Conservation (phyloP, 495 filamentous ascomycete genomes). For the Bathelium albidoporum region DNA sequence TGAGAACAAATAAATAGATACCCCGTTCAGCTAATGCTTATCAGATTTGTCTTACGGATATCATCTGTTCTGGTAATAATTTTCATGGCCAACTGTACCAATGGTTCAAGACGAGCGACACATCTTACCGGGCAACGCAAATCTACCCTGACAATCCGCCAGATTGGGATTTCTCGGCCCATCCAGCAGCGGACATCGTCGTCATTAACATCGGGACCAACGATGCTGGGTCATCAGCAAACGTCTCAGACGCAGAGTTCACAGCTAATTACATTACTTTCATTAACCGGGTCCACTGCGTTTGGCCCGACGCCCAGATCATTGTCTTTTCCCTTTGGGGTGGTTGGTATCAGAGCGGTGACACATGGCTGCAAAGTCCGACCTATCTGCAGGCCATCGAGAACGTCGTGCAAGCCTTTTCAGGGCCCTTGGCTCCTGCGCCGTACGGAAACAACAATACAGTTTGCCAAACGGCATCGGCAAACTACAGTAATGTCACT, state of each 20-base stretch:
- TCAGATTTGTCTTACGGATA: slow-evolving; percentile 22
- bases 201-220: slow-evolving; percentile 62
- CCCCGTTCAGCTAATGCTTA: background rate
- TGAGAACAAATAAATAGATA: background rate
- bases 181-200: slow-evolving; percentile 54
- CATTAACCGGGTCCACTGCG: slow-evolving; percentile 48
- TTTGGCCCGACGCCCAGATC: slow-evolving; percentile 53
- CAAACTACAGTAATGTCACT: slow-evolving; percentile 26
- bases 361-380: slow-evolving; percentile 41
- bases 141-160: slow-evolving; percentile 48
- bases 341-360: slow-evolving; percentile 42
- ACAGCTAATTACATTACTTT: slow-evolving; percentile 48
- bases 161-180: slow-evolving; percentile 48
- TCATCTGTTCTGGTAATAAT: slow-evolving; percentile 38
- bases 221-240: slow-evolving; percentile 50
- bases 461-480: slow-evolving; percentile 30
- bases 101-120: slow-evolving; percentile 58
- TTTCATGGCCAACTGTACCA: slow-evolving; percentile 47
- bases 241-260: slow-evolving; percentile 44
- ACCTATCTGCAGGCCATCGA: slow-evolving; percentile 45
- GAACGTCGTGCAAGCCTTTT: slow-evolving; percentile 45
- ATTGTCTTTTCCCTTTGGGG: slow-evolving; percentile 60
- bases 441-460: slow-evolving; percentile 35
- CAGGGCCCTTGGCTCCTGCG: slow-evolving; percentile 23
- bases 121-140: slow-evolving; percentile 38